Evolutionary conservation across 768 basidiomycete genomes (phyloP), one percentile per base, ranked within the genome.

Genomic region (Filobasidium floriforme): DNA sequence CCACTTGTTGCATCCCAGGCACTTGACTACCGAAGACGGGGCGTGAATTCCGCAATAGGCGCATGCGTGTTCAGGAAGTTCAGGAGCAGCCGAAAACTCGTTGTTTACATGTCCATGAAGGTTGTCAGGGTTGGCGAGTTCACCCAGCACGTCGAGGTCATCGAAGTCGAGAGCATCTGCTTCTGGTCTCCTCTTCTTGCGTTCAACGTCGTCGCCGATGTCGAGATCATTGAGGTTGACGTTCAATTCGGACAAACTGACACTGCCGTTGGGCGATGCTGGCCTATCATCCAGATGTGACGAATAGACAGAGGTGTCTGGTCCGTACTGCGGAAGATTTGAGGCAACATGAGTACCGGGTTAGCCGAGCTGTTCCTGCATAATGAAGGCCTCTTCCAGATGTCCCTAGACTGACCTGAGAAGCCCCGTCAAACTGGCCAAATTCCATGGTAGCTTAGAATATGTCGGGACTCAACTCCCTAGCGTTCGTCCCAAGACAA

Each of bases 21-120:
- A 80, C 73, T 79, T 96, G 68, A 98, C 96, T 28, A 99, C 96
- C 41, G 90, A 92, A 7, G 93, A 89, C 7, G 96, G 93, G 57
- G 90, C 92, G 80, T 98, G 94, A 51, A 98, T 97, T 26, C 96
- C 96, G 73, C 96, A 99, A 74, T 99, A 99, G 96, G 69, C 43
- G 51, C 32, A 40, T 49, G 70, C 63, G 63, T 64, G 62, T 52
- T 66, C 59, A 5, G 60, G 65, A 41, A 62, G 18, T 11, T 64
- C 65, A 49, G 69, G 32, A 59, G 46, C 66, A 24, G 22, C 60
- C 40, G 37, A 32, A 24, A 41, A 54, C n/a, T 63, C 29, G 51
- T 28, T 18, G 29, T 65, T 54, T 24, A 44, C 22, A 26, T 26
- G 44, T n/a, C 51, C n/a, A 51, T 62, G 4, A 12, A 57, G 44